Evolutionary conservation across 75 land plant genomes (phyloP), one percentile per base, ranked within the genome.

Genomic region (Adiantum capillusveneris): DNA sequence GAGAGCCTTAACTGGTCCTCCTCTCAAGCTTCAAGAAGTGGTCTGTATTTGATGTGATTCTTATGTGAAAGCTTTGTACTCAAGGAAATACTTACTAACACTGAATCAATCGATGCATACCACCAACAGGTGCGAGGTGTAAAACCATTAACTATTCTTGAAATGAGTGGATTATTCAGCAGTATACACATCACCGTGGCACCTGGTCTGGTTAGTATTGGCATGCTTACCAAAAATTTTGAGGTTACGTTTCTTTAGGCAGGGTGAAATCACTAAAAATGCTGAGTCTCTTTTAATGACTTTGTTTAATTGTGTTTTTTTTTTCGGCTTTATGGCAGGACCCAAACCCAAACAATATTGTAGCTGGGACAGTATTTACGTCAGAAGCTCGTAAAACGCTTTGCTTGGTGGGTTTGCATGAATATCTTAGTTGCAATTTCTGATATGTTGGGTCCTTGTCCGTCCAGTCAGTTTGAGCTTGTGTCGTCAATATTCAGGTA

Each of bases 11-110:
- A 57, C 82, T 50, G 86, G 86, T 41, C 99, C 99, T 45, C 96
- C 99, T 36, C 68, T 80, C 65, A 95, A 90, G 79, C 79, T 90
- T 27, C 99, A 95, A 70, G 99, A 90, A 84, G 96, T 90, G 79
- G 99, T 90, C 63, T 19, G 72, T 63, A n/a, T 48, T 46, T n/a
- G 13, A 39, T 39, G 42, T 39, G 13, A 39, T 13, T 13, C 28
- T 13, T 56, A 25, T 56, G 24, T 29, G 16, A 21, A 56, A 2
- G 6, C 28, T 14, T 27, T 56, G 13, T 56, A n/a, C 58, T 19
- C 9, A 51, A 24, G 19, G 25, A 19, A 11, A 51, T 19, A 17
- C 25, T 11, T 51, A 9, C 9, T 51, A 7, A 19, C n/a, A n/a
- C n/a, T n/a, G n/a, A n/a, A 51, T 51, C 11, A 17, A 7, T 11